Percentiles rank a stretch among this genome's conserved stretches.
Conservation (phyloP, 106 monocot species). For the Apostasia ramifera region DNA sequence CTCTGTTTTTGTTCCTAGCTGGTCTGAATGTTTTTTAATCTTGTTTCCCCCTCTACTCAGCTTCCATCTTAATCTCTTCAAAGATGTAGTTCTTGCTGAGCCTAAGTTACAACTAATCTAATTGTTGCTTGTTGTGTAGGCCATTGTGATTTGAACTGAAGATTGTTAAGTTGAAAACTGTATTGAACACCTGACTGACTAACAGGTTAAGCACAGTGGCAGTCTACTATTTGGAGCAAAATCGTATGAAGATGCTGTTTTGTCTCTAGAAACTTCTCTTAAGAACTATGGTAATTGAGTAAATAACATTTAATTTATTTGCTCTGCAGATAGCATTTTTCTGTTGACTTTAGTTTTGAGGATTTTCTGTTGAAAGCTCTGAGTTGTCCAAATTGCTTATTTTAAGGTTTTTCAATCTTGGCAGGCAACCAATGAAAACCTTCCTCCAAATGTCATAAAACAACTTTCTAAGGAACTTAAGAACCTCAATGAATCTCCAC, state of each 20-base stretch:
- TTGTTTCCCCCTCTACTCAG: neutral
- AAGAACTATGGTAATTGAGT: neutral
- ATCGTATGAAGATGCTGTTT: neutral
- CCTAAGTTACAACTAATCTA: neutral
- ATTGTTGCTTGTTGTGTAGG: neutral
- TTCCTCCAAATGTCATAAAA: constrained; percentile 91
- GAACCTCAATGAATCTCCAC: constrained; percentile 86
- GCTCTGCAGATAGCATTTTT: neutral
- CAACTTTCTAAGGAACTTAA: constrained; percentile 91
- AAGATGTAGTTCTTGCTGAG: neutral
- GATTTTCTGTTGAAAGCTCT: neutral
- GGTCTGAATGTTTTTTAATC: neutral
- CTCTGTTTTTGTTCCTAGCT: neutral
- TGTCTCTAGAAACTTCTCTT: neutral
- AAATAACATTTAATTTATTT: neutral
- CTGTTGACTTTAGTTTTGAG: neutral
- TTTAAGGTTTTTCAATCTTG: neutral
- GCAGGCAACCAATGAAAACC: constrained; percentile 86
- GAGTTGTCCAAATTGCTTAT: neutral
- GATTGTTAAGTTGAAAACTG: neutral
- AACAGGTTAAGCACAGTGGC: neutral
- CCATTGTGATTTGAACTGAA: neutral
- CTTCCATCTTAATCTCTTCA: neutral
- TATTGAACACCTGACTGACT: neutral
- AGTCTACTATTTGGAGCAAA: neutral